Conservation (phyloP, 148 eudicot species). For the Vaccinium corymbosum region DNA sequence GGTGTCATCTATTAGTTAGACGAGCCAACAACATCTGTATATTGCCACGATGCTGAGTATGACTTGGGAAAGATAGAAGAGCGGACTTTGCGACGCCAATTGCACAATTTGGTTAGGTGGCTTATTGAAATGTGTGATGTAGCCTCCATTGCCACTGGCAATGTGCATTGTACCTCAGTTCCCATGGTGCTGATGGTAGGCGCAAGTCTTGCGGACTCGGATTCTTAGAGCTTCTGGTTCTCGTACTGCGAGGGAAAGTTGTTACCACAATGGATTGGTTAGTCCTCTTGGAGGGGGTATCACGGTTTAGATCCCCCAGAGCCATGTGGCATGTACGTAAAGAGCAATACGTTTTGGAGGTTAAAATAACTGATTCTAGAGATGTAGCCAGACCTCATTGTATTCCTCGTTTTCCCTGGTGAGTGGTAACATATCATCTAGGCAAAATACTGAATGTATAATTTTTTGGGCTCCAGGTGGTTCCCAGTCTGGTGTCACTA, state of each 20-base stretch:
- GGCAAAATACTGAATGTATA: background rate
- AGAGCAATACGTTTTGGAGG: background rate
- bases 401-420: no score
- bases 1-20: background rate
- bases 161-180: background rate
- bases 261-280: background rate
- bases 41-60: no score
- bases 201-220: background rate
- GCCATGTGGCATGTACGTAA: background rate
- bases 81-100: background rate
- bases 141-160: background rate
- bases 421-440: background rate
- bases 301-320: background rate
- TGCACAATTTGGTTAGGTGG: background rate
- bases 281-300: background rate
- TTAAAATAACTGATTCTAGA: background rate
- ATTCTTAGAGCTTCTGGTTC: background rate
- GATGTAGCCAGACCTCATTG: background rate
- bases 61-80: no score
- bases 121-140: background rate
- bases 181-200: background rate
- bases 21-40: background rate
- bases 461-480: slow-evolving; percentile 28
- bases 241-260: background rate
- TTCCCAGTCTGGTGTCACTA: slow-evolving; percentile 34